These are phyloP conservation scores for Fusarium coicis DNA, from an alignment of 2,329 filamentous ascomycete genomes.

Conservation along the genomic window DNA sequence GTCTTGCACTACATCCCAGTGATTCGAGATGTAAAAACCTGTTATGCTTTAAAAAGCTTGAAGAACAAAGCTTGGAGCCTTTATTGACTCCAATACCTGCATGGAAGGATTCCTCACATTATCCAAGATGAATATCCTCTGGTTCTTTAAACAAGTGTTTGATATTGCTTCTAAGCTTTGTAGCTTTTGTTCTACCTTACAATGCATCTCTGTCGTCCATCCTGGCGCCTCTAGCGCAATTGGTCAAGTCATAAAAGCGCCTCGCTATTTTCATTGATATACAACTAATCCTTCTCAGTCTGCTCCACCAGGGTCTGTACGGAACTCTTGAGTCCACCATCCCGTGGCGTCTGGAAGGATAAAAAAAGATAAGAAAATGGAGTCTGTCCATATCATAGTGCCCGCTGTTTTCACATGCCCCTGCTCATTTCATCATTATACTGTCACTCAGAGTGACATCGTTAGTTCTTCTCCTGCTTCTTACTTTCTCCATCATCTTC, in stretches of 20 bases:
- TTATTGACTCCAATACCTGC: background rate
- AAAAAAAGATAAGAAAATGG: slow-evolving; percentile 27
- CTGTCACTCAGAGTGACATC: slow-evolving; percentile 2
- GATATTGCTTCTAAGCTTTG: slow-evolving; percentile 12
- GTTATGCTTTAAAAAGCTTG: background rate
- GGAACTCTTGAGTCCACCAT: slow-evolving; percentile 6
- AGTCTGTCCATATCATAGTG: slow-evolving; percentile 31
- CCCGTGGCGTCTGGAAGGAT: background rate
- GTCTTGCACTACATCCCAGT: background rate
- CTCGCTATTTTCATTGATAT: slow-evolving; percentile 38
- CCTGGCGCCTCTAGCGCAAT: slow-evolving; percentile 28
- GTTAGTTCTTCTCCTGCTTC: slow-evolving; percentile 9
- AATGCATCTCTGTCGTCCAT: slow-evolving; percentile 25
- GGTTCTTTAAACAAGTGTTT: background rate
- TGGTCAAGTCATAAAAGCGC: slow-evolving; percentile 34
- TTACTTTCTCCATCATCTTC: slow-evolving; percentile 16
- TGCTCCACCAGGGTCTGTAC: slow-evolving; percentile 7
- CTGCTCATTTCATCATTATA: slow-evolving; percentile 29
- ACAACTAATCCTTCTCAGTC: slow-evolving; percentile 19
- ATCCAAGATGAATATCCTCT: background rate
- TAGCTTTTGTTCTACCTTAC: slow-evolving; percentile 17
- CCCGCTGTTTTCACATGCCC: slow-evolving; percentile 25
- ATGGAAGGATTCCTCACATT: background rate
- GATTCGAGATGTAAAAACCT: background rate
- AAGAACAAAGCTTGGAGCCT: background rate